Evolutionary conservation across 495 filamentous ascomycete genomes (phyloP), one percentile per base, ranked within the genome.

Genomic region (Tuber borchii): DNA sequence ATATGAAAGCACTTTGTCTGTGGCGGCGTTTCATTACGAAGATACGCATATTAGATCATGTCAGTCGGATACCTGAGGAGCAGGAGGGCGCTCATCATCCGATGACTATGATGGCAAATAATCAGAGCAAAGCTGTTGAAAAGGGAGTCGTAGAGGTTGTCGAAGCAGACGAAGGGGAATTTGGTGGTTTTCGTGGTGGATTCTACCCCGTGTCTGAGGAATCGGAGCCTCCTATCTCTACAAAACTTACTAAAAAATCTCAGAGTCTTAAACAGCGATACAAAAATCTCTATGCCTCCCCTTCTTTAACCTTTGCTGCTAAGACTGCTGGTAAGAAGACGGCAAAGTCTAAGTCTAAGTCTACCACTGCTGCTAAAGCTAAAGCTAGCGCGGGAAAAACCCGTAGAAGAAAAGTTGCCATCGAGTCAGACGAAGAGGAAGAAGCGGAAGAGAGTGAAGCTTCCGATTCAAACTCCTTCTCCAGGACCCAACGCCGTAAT

Each of bases 11-110:
- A 34, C 84, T 97, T 80, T 87, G 87, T 75, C 82, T 91, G 82
- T 98, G 95, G 95, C 90, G 88, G 76, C 84, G 89, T 37, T 91
- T 97, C 40, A 84, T 97, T 82, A 86, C 91, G 73, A 92, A 87
- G 44, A 83, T 98, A 79, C 87, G 93, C 73, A 93, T 99, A 74
- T 86, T 90, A 71, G 88, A 96, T 31, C 31, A 65, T 34, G 56
- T 65, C 56, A 8, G 26, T 5, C 56, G 56, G 26, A 65, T 65
- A 65, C 26, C 56, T 7, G 56, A 65, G 7, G 56, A 65, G 31
- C 26, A 65, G 56, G 56, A 65, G 5, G 56, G 12, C n/a, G 31
- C 14, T 31, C 26, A 17, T 7, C 56, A 65, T 65, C 56, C 56
- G 16, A 65, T 65, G 56, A 65, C 56, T 65, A 65, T 65, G 56